Evolutionary conservation across 768 basidiomycete genomes (phyloP), one percentile per base, ranked within the genome.

Genomic region (Omphalotus guepiniiformis): DNA sequence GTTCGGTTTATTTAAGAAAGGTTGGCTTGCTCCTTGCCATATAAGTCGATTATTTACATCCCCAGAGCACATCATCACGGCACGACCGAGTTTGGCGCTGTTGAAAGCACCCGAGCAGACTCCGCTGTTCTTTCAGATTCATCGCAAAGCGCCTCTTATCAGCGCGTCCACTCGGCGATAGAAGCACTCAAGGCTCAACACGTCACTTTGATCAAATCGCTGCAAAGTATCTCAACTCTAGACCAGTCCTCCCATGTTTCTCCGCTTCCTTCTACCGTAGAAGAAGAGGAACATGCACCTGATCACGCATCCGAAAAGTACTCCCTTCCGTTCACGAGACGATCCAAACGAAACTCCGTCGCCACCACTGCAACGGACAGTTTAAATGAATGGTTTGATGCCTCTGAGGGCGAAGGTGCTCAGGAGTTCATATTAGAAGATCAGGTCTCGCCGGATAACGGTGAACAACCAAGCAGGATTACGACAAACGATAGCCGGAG

Each of bases 381-480:
- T 22, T 60, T 73, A 47, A 67, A 72, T 42, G 79, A 89, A 56
- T 92, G 88, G 88, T 90, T 77, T 56, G 89, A 92, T 54, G 89
- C 88, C 7, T 66, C 74, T 32, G 85, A 64, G 50, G 57, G 53
- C 21, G 79, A 83, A 52, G 83, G 79, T 1, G 76, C 81, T 4
- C 76, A 85, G 56, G 89, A 92, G 59, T 89, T 83, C 59, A 58
- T 86, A 2, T 64, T 90, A 53, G 78, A 82, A 38, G 59, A 65
- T 15, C 67, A 70, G 3, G 60, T 63, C 3, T 62, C 61, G 13
- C 70, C 61, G 27, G 72, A 76, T 52, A 67, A 64, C 21, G 63
- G 60, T 41, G 70, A 72, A 44, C 67, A 58, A 28, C 58, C 64
- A n/a, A 72, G 69, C 45, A 62, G 63, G n/a, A 61, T 69, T 13